Conservation (phyloP, 805 yeast species). For the Kregervanrija pseudodelftensis region DNA sequence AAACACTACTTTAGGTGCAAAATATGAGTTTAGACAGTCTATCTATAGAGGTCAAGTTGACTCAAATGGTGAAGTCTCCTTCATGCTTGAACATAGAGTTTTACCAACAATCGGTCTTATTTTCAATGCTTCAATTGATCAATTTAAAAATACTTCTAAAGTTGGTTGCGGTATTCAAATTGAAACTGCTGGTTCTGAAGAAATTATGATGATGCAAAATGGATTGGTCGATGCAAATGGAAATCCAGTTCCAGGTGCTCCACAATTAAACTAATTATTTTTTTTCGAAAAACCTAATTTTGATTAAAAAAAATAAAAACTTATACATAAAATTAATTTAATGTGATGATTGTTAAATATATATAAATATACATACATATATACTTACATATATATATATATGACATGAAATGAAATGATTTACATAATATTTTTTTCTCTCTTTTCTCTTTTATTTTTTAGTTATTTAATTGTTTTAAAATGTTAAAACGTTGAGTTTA, state of each 20-base stretch:
- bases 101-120: constrained; percentile 84
- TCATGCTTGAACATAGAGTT: constrained; percentile 87
- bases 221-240: constrained; percentile 79
- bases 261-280: constrained; percentile 25
- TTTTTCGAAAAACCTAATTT: no score
- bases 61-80: constrained; percentile 83
- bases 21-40: constrained; percentile 95
- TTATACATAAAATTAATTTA: no score
- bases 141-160: constrained; percentile 66
- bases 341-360: no score
- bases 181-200: constrained; percentile 92
- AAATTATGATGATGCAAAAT: constrained; percentile 85
- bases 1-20: constrained; percentile 89
- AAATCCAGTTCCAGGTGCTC: constrained; percentile 79
- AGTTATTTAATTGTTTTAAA: no score
- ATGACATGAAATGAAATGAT: no score
- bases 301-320: no score
- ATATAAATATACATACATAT: no score
- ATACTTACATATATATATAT: no score
- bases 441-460: no score
- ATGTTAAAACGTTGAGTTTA: no score
- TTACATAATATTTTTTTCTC: no score
- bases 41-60: constrained; percentile 93
- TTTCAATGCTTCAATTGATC: constrained; percentile 89
- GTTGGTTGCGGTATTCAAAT: constrained; percentile 93